A percentile compares a stretch with the other conserved stretches of the same genome.
phyloP scores from a whole-genome alignment of 2,329 filamentous ascomycete species.

The Ramularia endophylla region DNA sequence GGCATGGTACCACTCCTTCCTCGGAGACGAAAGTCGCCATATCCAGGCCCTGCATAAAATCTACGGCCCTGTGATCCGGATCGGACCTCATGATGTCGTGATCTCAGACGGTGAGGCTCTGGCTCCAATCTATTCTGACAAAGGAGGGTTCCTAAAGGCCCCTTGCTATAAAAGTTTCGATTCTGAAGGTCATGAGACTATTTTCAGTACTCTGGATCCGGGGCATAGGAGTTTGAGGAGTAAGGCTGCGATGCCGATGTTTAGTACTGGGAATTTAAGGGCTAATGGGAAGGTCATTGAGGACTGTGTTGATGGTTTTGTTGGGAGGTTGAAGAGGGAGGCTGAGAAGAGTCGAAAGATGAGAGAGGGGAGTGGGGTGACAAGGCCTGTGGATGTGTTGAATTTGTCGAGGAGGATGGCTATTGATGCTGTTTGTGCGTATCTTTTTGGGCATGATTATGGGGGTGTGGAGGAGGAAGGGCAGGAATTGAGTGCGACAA shows the following conservation, averaged over 20 bases:
- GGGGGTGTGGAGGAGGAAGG: conserved; percentile 39
- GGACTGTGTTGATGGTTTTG: conserved; percentile 38
- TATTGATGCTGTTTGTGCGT: conserved; percentile 49
- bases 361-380: conserved; percentile 18
- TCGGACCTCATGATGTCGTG: conserved; percentile 62
- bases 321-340: conserved; percentile 36
- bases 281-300: conserved; percentile 30
- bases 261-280: conserved; percentile 41
- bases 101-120: conserved; percentile 43
- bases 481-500: conserved; percentile 35
- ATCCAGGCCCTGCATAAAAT: conserved; percentile 49
- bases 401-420: conserved; percentile 46
- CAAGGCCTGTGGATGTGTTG: conserved; percentile 43
- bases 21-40: conserved; percentile 23
- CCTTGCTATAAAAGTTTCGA: conserved; percentile 51
- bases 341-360: conserved; percentile 16
- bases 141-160: conserved; percentile 50
- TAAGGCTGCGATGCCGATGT: conserved; percentile 47
- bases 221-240: conserved; percentile 40
- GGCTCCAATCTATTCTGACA: conserved; percentile 46
- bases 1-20: conserved; percentile 26
- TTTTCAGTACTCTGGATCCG: conserved; percentile 46
- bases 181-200: conserved; percentile 49
- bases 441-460: conserved; percentile 50
- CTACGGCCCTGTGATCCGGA: conserved; percentile 63